Percentiles rank a stretch among this genome's conserved stretches.
Conservation (phyloP, 768 basidiomycete species). For the Pisolithus albus region DNA sequence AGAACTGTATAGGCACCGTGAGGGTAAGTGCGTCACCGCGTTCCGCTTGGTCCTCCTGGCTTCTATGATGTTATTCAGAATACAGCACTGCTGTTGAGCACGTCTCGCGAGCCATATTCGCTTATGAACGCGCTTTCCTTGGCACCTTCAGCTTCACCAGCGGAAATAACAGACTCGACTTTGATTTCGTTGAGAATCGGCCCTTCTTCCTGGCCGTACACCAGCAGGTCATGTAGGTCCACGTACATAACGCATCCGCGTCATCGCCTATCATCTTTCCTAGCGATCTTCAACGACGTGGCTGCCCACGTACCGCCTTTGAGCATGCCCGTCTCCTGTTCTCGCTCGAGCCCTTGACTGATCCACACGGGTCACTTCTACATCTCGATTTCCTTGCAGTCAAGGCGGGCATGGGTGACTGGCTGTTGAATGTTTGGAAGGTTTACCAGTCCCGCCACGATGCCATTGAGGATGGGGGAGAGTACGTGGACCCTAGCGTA, state of each 20-base stretch:
- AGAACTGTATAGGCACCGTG: constrained; percentile 80
- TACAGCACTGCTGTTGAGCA: constrained; percentile 79
- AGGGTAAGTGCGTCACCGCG: constrained; percentile 46
- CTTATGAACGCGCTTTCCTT: constrained; percentile 85
- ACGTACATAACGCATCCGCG: not conserved
- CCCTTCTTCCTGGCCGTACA: constrained; percentile 88
- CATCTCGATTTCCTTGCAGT: constrained; percentile 82
- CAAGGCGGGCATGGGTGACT: constrained; percentile 72
- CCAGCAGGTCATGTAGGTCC: constrained; percentile 66
- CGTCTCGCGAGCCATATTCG: constrained; percentile 88
- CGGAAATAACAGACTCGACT: constrained; percentile 81
- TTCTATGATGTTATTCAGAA: constrained; percentile 39
- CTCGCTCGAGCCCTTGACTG: constrained; percentile 77
- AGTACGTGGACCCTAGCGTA: constrained; percentile 44
- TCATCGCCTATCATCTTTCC: not conserved
- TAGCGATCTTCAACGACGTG: constrained; percentile 83
- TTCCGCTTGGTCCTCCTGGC: not conserved
- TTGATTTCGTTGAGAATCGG: constrained; percentile 84
- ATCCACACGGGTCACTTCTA: constrained; percentile 80
- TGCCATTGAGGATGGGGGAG: constrained; percentile 9
- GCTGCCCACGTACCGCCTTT: constrained; percentile 84
- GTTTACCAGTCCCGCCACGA: constrained; percentile 11
- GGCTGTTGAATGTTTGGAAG: constrained; percentile 65
- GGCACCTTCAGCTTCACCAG: constrained; percentile 80
- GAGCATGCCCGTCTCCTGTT: constrained; percentile 86